These are phyloP conservation scores for Hanseniaspora lindneri DNA, from an alignment of 805 yeast species.

Conservation along the genomic window DNA sequence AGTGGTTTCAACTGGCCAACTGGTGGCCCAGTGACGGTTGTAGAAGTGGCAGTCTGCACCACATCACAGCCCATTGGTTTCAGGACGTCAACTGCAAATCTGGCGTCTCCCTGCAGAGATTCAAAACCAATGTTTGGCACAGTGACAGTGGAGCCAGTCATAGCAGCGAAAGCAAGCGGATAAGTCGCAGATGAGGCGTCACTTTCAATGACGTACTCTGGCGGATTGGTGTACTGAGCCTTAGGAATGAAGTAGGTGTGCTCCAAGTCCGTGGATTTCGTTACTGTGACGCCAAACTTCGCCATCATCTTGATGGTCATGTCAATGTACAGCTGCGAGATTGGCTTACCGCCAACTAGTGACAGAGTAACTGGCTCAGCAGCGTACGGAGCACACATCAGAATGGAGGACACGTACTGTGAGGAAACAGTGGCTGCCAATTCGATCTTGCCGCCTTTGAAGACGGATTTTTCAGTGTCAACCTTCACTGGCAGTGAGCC, in stretches of 20 bases:
- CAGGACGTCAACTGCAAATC: conserved; percentile 87
- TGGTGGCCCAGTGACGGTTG: conserved; percentile 86
- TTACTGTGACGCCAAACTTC: conserved; percentile 71
- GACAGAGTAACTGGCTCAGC: conserved; percentile 73
- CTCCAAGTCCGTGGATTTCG: conserved; percentile 53
- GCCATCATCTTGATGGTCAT: conserved; percentile 96
- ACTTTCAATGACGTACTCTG: conserved; percentile 79
- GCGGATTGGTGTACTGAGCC: conserved; percentile 69
- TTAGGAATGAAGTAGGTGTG: conserved; percentile 85
- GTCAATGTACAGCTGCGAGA: conserved; percentile 87
- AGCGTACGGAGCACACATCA: conserved; percentile 98
- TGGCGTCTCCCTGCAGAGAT: conserved; percentile 93
- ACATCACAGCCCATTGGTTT: conserved; percentile 92
- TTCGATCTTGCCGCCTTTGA: conserved; percentile 85
- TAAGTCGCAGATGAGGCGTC: conserved; percentile 98
- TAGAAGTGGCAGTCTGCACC: conserved; percentile 66
- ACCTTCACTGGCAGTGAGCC: conserved; percentile 83
- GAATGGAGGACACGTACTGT: conserved; percentile 88
- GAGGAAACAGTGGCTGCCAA: conserved; percentile 93
- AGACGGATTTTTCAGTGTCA: conserved; percentile 47
- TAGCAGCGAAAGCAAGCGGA: conserved; percentile 93
- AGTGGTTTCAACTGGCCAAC: conserved; percentile 57
- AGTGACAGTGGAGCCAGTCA: conserved; percentile 85
- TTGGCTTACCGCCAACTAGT: conserved; percentile 91
- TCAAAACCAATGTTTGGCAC: conserved; percentile 87